Conservation (phyloP, 257 asterid species). For the Gardenia jasminoides region DNA sequence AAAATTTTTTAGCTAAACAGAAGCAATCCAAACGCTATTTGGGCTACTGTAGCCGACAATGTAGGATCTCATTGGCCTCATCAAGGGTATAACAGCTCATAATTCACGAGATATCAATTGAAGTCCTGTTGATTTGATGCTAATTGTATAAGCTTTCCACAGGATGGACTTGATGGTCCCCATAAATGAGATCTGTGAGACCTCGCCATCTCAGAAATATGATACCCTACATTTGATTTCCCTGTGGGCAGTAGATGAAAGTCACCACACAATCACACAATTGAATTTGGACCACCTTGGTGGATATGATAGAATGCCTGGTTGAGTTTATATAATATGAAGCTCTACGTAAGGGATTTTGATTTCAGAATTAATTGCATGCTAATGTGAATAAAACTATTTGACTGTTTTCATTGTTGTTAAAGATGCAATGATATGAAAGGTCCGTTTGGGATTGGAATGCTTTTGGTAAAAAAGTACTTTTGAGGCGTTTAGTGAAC, state of each 20-base stretch:
- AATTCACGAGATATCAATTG: no score
- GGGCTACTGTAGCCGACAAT: not conserved
- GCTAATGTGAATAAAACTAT: not conserved
- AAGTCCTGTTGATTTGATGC: not conserved
- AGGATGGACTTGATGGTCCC: not conserved
- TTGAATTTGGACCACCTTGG: constrained; percentile 25
- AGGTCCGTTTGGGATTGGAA: no score
- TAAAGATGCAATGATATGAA: no score
- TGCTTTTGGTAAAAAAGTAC: no score
- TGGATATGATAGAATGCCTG: constrained; percentile 20
- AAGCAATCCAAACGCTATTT: no score
- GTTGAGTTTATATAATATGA: not conserved
- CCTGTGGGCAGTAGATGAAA: constrained; percentile 18
- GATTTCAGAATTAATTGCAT: not conserved
- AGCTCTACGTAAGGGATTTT: not conserved
- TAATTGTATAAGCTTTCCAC: not conserved
- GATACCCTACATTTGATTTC: constrained; percentile 14
- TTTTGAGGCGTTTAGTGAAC: no score
- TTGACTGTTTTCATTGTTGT: no score
- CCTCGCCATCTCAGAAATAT: constrained; percentile 24
- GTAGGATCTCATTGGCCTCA: not conserved
- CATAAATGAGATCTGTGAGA: not conserved
- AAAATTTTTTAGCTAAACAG: no score
- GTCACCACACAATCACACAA: constrained; percentile 21
- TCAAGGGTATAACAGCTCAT: not conserved